These are phyloP conservation scores for Sporisorium reilianum DNA, from an alignment of 1,284 basidiomycete genomes.

Conservation along the genomic window DNA sequence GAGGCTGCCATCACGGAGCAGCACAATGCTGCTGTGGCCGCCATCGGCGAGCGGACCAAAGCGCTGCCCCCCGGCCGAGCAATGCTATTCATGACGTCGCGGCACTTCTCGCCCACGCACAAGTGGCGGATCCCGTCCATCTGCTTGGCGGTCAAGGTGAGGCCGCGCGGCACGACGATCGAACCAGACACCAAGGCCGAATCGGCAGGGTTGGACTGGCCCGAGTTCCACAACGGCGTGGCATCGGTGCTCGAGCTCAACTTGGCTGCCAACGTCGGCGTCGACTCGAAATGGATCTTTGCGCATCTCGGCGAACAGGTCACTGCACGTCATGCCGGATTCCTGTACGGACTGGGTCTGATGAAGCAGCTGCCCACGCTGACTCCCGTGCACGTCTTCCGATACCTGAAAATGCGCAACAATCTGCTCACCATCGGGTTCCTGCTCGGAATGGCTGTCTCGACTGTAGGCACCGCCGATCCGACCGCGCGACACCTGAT, in stretches of 20 bases:
- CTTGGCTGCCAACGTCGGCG: constrained; percentile 75
- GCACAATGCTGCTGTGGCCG: constrained; percentile 35
- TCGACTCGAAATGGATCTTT: constrained; percentile 68
- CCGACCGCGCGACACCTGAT: constrained; percentile 88
- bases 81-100: constrained; percentile 62
- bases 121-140: constrained; percentile 60
- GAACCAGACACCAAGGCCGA: constrained; percentile 49
- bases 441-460: constrained; percentile 88
- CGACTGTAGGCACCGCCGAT: constrained; percentile 89
- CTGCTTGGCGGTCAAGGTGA: constrained; percentile 54
- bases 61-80: constrained; percentile 61
- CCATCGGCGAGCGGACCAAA: constrained; percentile 60
- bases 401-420: constrained; percentile 93
- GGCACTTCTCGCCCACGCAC: constrained; percentile 50
- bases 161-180: constrained; percentile 47
- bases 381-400: constrained; percentile 83
- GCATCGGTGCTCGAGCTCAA: constrained; percentile 83
- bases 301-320: constrained; percentile 54
- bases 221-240: constrained; percentile 97
- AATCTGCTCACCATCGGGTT: constrained; percentile 93
- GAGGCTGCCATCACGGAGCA: constrained; percentile 47
- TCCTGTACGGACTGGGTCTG: constrained; percentile 90
- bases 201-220: constrained; percentile 77
- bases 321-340: constrained; percentile 95
- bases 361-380: constrained; percentile 89